Base-by-base conservation (phyloP, 2,329 filamentous ascomycete genomes). In the Aspergillus ochraceoroseus region DNA sequence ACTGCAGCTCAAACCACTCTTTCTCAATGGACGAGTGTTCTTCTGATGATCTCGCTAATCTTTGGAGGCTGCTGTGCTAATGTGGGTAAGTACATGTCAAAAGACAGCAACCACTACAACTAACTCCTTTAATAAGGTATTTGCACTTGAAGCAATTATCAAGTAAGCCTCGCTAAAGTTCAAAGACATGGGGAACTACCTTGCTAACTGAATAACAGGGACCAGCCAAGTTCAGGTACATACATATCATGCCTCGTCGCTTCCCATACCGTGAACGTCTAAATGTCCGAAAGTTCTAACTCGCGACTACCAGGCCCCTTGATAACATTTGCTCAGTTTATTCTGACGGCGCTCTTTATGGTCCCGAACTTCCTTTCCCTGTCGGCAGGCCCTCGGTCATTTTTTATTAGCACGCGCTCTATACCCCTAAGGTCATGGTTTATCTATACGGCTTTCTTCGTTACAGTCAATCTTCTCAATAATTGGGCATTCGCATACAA, bases 401-500 rank as follows among this genome's bases (percentile, higher is more conserved):
- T 87, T 49, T 90, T 86, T 56, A 65, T 96, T 30, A 79, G 78
- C 41, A 78, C 78, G 12, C 88, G 89, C 51, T 80, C 79, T 36
- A 87, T 96, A 3, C 92, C 92, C 0, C 71, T 96, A 39, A 75
- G 75, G 32, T 84, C 87, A 60, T 96, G 92, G 89, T 61, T 86
- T 34, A 73, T 90, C 57, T 95, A 94, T 60, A 95, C 95, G 28
- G 71, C 84, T 3, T 77, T 95, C 53, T 96, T 96, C 67, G 92
- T 94, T 63, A 77, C 78, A 47, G 92, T 98, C 67, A 98, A 96
- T 57, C 80, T 96, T 43, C 70, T 98, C 59, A 98, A 98, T 68
- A 98, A 98, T 57, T 90, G 90, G 72, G 92, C 90, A 5, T 98
- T 98, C 64, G 89, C 87, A 48, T 98, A 95, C 68, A 82, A 88